phyloP scores from a whole-genome alignment of 305 asterid species.

The Fraxinus sp. region DNA sequence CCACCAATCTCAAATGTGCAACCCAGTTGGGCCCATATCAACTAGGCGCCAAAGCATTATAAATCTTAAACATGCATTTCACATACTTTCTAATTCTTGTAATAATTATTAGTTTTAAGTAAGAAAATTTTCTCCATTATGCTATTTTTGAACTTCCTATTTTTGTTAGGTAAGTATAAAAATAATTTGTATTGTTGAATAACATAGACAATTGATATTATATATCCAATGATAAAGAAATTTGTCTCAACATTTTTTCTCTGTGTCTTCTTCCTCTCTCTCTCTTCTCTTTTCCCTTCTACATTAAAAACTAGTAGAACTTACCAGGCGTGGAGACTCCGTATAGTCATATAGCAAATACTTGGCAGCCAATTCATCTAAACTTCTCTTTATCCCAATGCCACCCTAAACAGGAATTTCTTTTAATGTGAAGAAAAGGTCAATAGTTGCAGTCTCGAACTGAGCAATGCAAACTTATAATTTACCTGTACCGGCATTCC shows the following conservation, averaged over 20 bases:
- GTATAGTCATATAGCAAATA: constrained; percentile 61
- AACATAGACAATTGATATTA: neutral
- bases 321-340: constrained; percentile 94
- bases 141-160: neutral
- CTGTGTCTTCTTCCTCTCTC: neutral
- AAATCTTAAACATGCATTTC: neutral
- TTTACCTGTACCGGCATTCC: constrained; percentile 95
- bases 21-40: neutral
- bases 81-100: neutral
- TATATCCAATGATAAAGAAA: neutral
- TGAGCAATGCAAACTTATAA: neutral
- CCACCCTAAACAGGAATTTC: constrained; percentile 64
- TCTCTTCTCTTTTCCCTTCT: neutral
- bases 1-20: neutral
- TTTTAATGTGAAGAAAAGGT: constrained; percentile 13
- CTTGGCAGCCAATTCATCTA: constrained; percentile 83
- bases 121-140: neutral
- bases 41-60: neutral
- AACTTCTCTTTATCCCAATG: constrained; percentile 74
- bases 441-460: constrained; percentile 23
- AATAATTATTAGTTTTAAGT: neutral
- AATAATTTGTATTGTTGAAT: neutral
- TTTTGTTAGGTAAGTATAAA: neutral
- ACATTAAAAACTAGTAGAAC: constrained; percentile 22
- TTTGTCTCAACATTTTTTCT: neutral